Conservation (phyloP, 192 early-diverging fungal species). For the Cladochytrium replicatum region DNA sequence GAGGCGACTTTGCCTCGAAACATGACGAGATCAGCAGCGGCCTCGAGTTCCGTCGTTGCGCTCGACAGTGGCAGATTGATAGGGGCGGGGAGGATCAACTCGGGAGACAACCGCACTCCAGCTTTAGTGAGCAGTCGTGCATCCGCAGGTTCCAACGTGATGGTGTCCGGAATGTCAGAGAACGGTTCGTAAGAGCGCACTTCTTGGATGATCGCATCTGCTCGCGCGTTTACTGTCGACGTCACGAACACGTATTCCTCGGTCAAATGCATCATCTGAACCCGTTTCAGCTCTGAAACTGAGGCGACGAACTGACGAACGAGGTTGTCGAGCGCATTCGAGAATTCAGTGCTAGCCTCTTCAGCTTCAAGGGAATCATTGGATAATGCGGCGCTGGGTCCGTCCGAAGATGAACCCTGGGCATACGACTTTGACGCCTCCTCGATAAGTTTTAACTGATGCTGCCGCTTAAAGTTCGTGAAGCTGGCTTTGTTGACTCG, state of each 20-base stretch:
- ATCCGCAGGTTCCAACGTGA: conserved; percentile 4
- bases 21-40: conserved; percentile 21
- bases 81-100: conserved; percentile 17
- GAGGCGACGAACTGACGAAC: conserved; percentile 26
- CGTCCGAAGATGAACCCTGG: too few species aligned
- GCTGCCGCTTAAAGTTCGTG: conserved; percentile 32
- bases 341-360: conserved; percentile 21
- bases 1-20: conserved; percentile 30
- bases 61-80: conserved; percentile 17
- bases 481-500: too few species aligned
- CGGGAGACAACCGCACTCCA: conserved; percentile 8
- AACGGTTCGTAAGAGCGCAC: conserved; percentile 29
- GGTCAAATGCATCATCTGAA: conserved; percentile 22
- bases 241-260: conserved; percentile 31
- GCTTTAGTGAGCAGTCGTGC: too few species aligned
- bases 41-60: conserved; percentile 20
- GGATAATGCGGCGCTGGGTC: too few species aligned
- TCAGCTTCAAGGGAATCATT: conserved; percentile 3
- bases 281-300: conserved; percentile 31
- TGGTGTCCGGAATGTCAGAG: conserved; percentile 26
- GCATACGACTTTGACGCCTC: conserved; percentile 28
- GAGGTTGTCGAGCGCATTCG: conserved; percentile 21
- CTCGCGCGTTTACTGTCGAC: conserved; percentile 15
- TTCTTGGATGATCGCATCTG: conserved; percentile 32
- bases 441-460: conserved; percentile 32